phyloP scores from a whole-genome alignment of 75 land plant species.

The Picea sitchensis region DNA sequence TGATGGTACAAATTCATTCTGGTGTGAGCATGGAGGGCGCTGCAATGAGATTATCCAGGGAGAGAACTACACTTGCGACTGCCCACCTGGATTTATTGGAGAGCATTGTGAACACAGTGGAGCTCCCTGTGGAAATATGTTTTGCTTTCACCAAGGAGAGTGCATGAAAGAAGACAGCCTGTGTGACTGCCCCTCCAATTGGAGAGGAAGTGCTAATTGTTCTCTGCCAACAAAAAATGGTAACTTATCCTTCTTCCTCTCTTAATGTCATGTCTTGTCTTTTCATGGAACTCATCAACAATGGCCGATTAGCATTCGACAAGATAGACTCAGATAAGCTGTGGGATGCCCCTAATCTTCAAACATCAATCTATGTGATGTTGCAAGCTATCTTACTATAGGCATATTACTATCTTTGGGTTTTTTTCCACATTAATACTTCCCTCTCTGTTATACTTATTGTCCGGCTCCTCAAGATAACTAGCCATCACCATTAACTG shows the following conservation, averaged over 20 bases:
- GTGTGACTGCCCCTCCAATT: constrained; percentile 41
- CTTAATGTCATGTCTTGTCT: background rate
- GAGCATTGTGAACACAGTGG: constrained; percentile 43
- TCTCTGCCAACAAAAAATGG: constrained; percentile 27
- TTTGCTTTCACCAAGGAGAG: constrained; percentile 45
- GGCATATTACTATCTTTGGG: background rate
- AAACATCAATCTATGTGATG: background rate
- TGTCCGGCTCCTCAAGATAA: no score
- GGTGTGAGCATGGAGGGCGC: constrained; percentile 37
- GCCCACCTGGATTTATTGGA: constrained; percentile 35
- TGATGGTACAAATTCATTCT: constrained; percentile 36
- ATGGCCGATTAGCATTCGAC: background rate
- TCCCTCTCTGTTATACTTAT: no score
- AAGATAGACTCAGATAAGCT: background rate
- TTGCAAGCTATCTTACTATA: background rate
- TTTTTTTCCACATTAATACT: no score
- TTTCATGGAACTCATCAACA: background rate
- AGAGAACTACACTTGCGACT: constrained; percentile 40
- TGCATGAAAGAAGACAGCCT: constrained; percentile 15
- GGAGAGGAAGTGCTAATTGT: constrained; percentile 50
- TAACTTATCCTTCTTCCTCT: constrained; percentile 5
- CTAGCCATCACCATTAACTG: background rate
- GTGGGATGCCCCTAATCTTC: background rate
- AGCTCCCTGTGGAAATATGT: constrained; percentile 34
- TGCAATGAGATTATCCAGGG: constrained; percentile 43